Evolutionary conservation across 495 filamentous ascomycete species (phyloP).

Genomic region (Beverwykella pulmonaria): DNA sequence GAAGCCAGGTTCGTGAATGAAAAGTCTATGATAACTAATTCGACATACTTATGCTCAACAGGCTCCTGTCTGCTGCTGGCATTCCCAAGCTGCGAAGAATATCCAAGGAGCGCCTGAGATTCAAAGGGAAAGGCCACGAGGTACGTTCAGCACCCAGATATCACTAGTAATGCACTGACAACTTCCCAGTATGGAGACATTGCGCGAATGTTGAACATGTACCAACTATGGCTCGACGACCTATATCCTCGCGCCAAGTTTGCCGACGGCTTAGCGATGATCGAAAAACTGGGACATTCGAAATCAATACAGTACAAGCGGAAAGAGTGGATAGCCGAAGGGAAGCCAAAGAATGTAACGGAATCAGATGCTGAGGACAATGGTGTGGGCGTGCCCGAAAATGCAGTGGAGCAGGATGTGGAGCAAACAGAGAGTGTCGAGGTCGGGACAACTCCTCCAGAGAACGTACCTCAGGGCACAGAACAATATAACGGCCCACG

Average conservation of each 20-base stretch:
- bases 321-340: constrained; percentile 85
- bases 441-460: not conserved
- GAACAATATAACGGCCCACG: not conserved
- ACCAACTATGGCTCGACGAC: constrained; percentile 96
- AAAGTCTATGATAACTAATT: not conserved
- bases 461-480: not conserved
- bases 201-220: constrained; percentile 79
- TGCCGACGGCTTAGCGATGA: constrained; percentile 82
- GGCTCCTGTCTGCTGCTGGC: constrained; percentile 51
- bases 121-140: constrained; percentile 94
- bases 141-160: constrained; percentile 48
- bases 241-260: constrained; percentile 95
- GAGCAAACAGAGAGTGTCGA: constrained; percentile 10
- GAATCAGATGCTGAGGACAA: constrained; percentile 17
- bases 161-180: not conserved
- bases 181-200: constrained; percentile 75
- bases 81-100: constrained; percentile 78
- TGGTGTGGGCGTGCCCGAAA: not conserved
- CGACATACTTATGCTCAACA: not conserved
- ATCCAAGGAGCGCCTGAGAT: constrained; percentile 69
- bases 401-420: not conserved
- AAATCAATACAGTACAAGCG: constrained; percentile 71
- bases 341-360: constrained; percentile 45
- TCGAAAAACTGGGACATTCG: constrained; percentile 91
- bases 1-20: constrained; percentile 67